Evolutionary conservation across 78 protist species (phyloP).

Genomic region (Chrysochromulina parva): DNA sequence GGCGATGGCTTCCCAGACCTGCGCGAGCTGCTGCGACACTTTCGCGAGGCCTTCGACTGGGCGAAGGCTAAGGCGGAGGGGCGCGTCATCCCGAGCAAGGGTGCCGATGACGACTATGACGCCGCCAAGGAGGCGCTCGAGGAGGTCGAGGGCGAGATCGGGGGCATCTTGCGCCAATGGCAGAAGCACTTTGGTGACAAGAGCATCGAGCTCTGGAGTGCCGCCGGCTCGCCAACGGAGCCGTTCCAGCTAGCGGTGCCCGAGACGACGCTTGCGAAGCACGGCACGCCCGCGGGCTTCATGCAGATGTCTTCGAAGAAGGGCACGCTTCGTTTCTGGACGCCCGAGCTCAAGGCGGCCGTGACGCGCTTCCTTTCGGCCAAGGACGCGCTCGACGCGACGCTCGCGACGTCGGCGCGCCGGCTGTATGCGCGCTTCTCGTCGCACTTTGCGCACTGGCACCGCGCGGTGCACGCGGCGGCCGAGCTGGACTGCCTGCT

Average conservation of each 20-base stretch:
- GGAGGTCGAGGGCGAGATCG: no score
- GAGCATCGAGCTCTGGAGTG: not conserved
- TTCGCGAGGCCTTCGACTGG: not conserved
- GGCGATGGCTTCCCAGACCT: not conserved
- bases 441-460: not conserved
- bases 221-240: not conserved
- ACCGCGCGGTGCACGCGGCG: not conserved
- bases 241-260: not conserved
- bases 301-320: not conserved
- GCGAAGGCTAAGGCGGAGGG: not conserved
- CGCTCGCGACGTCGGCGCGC: not conserved
- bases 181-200: not conserved
- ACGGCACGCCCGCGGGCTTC: not conserved
- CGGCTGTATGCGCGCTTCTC: constrained; percentile 15
- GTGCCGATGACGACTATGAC: not conserved
- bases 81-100: not conserved
- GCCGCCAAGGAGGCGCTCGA: not conserved
- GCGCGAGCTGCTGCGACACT: not conserved
- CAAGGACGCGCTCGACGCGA: not conserved
- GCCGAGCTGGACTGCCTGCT: constrained; percentile 55
- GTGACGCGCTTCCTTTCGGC: not conserved
- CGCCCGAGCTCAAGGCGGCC: not conserved
- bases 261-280: constrained; percentile 1
- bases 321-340: not conserved
- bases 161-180: not conserved